These are phyloP conservation scores for Centella asiatica DNA, from an alignment of 129 eudicot genomes.

Conservation along the genomic window DNA sequence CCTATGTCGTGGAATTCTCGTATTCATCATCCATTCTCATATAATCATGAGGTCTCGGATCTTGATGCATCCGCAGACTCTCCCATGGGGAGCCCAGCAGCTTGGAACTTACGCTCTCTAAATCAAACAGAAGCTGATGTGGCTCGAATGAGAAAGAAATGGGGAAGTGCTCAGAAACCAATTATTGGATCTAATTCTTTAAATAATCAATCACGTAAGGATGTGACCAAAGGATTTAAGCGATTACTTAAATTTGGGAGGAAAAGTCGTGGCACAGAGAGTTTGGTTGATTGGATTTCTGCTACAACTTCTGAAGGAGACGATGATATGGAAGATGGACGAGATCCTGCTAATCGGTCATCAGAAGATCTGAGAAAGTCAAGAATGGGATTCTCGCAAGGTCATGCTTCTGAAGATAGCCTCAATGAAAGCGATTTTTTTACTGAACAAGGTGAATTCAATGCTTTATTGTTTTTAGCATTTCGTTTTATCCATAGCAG, in stretches of 20 bases:
- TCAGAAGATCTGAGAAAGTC: conserved; percentile 93
- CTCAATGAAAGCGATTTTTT: conserved; percentile 55
- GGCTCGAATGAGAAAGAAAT: conserved; percentile 84
- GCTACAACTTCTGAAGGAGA: conserved; percentile 98
- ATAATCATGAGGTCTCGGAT: conserved; percentile 56
- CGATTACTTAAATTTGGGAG: conserved; percentile 82
- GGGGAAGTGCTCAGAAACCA: conserved; percentile 86
- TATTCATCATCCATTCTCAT: conserved; percentile 48
- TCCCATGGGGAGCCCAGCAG: conserved; percentile 70
- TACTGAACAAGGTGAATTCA: conserved; percentile 79
- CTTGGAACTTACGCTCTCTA: conserved; percentile 70
- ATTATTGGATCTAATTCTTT: conserved; percentile 41
- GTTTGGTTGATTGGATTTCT: conserved; percentile 64
- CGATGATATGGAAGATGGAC: conserved; percentile 88
- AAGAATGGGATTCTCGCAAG: conserved; percentile 72
- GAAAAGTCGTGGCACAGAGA: conserved; percentile 65
- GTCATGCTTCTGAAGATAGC: conserved; percentile 63
- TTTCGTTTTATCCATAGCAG: neutral
- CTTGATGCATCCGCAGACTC: conserved; percentile 61
- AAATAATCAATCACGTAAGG: conserved; percentile 55
- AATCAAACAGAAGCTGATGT: conserved; percentile 63
- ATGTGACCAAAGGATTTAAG: conserved; percentile 73
- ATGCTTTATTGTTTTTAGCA: too few relatives aligned
- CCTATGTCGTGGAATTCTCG: conserved; percentile 70
- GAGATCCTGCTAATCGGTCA: conserved; percentile 65